phyloP scores from a whole-genome alignment of 2,329 filamentous ascomycete species.

The Xylariales sp. region DNA sequence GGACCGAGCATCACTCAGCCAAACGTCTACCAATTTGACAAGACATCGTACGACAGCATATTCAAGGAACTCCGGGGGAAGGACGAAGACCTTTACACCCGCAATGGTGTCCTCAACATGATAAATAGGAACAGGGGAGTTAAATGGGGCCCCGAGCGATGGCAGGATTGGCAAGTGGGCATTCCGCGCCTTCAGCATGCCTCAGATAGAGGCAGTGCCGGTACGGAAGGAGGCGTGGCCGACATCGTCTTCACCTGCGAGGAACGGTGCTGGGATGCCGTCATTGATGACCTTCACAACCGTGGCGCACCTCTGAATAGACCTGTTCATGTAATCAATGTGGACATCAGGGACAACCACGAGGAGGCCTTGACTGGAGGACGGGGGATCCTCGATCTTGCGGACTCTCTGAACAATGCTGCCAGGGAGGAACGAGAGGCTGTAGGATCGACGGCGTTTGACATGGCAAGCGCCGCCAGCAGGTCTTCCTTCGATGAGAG shows the following conservation, averaged over 20 bases:
- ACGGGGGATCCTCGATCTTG: slow-evolving; percentile 85
- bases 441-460: slow-evolving; percentile 62
- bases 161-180: slow-evolving; percentile 95
- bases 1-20: slow-evolving; percentile 88
- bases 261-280: slow-evolving; percentile 96
- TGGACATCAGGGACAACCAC: slow-evolving; percentile 97
- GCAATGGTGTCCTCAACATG: slow-evolving; percentile 95
- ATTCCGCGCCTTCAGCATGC: slow-evolving; percentile 74
- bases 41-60: slow-evolving; percentile 91
- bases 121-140: slow-evolving; percentile 84
- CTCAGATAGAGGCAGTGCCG: slow-evolving; percentile 70
- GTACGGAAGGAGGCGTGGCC: slow-evolving; percentile 83
- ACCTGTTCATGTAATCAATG: slow-evolving; percentile 95
- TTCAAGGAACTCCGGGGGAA: slow-evolving; percentile 85
- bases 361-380: slow-evolving; percentile 92
- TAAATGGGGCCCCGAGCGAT: slow-evolving; percentile 93
- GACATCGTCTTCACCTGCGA: slow-evolving; percentile 97
- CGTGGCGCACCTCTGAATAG: slow-evolving; percentile 83
- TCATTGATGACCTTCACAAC: slow-evolving; percentile 86
- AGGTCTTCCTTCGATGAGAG: slow-evolving; percentile 82
- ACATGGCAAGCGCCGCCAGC: slow-evolving; percentile 61
- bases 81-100: slow-evolving; percentile 80
- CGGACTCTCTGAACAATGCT: slow-evolving; percentile 74
- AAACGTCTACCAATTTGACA: slow-evolving; percentile 98
- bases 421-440: slow-evolving; percentile 71